Percentiles rank a stretch among this genome's conserved stretches.
Conservation (phyloP, 305 asterid species). For the Fraxinus xanthoxyloides region DNA sequence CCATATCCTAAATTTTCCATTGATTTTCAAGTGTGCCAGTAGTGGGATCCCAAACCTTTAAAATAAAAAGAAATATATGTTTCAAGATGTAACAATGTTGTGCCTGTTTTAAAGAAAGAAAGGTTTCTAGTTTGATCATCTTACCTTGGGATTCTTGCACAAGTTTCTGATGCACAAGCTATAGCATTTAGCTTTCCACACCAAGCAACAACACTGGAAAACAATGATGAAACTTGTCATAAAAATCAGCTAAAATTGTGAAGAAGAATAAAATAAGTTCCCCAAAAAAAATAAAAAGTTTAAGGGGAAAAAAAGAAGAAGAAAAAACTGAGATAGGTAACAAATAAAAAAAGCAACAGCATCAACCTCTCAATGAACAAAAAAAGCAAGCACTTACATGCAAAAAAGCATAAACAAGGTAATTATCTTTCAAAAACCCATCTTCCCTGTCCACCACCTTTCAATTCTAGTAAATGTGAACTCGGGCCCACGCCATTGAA, state of each 20-base stretch:
- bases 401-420: not conserved
- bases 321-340: not conserved
- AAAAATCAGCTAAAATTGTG: conserved; percentile 1
- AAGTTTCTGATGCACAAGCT: conserved; percentile 98
- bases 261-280: not conserved
- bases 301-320: not conserved
- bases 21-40: not conserved
- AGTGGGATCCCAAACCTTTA: not conserved
- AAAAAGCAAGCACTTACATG: not conserved
- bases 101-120: not conserved
- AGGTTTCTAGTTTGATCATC: conserved; percentile 11
- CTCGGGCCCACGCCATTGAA: not conserved
- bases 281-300: not conserved
- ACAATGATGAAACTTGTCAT: conserved; percentile 13
- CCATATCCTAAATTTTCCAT: not conserved
- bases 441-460: not conserved
- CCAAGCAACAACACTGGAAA: conserved; percentile 93
- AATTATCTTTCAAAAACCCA: not conserved
- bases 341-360: not conserved
- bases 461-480: not conserved
- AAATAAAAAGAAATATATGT: not conserved
- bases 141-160: conserved; percentile 98
- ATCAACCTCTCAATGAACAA: not conserved
- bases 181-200: conserved; percentile 92
- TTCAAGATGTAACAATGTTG: not conserved